Evolutionary conservation across 345 rosid species (phyloP), one percentile per base, ranked within the genome.

Genomic region (Barbarea vulgaris): DNA sequence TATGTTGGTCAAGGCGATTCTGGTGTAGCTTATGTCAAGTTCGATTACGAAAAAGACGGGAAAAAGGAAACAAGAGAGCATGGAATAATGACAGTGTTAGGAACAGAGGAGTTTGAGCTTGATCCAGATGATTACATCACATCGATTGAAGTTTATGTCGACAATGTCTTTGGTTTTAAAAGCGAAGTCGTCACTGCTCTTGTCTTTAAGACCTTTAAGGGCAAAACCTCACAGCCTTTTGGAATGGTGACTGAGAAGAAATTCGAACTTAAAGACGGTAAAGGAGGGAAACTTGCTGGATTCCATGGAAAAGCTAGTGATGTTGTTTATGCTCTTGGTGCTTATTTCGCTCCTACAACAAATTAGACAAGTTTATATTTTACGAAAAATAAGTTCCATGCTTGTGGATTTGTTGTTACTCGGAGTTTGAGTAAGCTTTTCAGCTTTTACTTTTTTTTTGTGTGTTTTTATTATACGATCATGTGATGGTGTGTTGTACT

Each of bases 311-410:
- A 27, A 3, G 50, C 48, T 15, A 51, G 55, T 9, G 15, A 42
- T 11, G 69, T 44, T 54, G 27, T 77, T n/a, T 28, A 77, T 56
- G 71, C 81, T 13, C 4, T 77, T 17, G 81, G 81, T 2, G 73
- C 73, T 27, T 50, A 65, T 62, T 46, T 77, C 7, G 6, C 7
- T 60, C 18, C 73, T 3, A 14, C 33, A 12, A 3, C 65, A 13
- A 12, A 9, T 9, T 48, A 48, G 7, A 19, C 27, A 19, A 19
- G 2, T 9, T 18, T 3, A 3, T 18, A 1, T 3, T 3, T 47
- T 47, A 10, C 51, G 3, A 17, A 7, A 7, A 47, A 7, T 47
- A 47, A 47, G 51, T 18, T 48, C 10, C 25, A 3, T 48, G 53
- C 5, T 48, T 19, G 9, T 10, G 53, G 11, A 4, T 19, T 19